phyloP scores from a whole-genome alignment of 768 basidiomycete genomes.

The Strobilomyces confusus region DNA sequence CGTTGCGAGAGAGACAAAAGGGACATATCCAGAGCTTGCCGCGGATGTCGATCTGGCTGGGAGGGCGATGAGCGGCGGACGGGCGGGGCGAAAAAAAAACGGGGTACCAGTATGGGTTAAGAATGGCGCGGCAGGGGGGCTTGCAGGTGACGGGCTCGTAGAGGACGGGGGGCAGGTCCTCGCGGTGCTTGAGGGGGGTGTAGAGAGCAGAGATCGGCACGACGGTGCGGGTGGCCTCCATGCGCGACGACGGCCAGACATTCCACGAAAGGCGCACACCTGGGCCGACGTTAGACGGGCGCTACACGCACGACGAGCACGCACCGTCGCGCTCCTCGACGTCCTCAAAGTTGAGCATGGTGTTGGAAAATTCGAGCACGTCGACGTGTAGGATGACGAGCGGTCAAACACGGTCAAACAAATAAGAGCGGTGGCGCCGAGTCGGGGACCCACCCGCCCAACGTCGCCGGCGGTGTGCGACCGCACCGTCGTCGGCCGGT shows the following conservation, averaged over 20 bases:
- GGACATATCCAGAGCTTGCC: conserved; percentile 99
- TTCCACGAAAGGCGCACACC: conserved; percentile 98
- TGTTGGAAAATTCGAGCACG: conserved; percentile 22
- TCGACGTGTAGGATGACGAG: conserved; percentile 24
- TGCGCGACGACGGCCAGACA: conserved; percentile 96
- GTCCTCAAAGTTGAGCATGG: conserved; percentile 88
- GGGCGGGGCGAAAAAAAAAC: not conserved
- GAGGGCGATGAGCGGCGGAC: conserved; percentile 4
- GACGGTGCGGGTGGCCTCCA: conserved; percentile 96
- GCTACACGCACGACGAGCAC: conserved; percentile 17
- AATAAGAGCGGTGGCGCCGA: conserved; percentile 2
- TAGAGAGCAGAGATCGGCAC: conserved; percentile 98
- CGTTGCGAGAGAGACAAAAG: conserved; percentile 94
- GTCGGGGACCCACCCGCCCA: not conserved
- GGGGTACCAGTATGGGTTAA: conserved; percentile 93
- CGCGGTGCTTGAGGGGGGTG: conserved; percentile 89
- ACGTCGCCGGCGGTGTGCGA: too few species aligned
- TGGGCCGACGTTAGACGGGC: conserved; percentile 26
- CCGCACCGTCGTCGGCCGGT: not conserved
- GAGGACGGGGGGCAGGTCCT: conserved; percentile 91
- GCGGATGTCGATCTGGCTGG: conserved; percentile 95
- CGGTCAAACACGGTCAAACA: conserved; percentile 21
- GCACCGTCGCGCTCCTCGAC: conserved; percentile 95
- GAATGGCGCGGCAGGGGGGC: conserved; percentile 92
- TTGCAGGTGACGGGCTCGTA: conserved; percentile 99